Evolutionary conservation across 495 filamentous ascomycete genomes (phyloP).

Genomic region (Neurospora sp.): DNA sequence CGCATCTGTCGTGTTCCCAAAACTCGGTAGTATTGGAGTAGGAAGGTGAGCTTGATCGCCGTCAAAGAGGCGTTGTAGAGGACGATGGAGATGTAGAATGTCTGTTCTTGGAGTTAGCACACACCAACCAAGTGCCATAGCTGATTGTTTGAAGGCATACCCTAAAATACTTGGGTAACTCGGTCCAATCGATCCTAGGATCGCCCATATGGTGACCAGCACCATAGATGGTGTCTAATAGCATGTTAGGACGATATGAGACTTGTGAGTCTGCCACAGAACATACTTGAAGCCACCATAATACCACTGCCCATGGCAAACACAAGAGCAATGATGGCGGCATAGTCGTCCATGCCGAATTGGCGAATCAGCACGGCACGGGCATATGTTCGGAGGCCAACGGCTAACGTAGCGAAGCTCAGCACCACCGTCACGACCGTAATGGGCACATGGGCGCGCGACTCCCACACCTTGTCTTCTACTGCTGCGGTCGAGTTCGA

Average conservation of each 20-base stretch:
- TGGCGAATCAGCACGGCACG: constrained; percentile 28
- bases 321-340: constrained; percentile 17
- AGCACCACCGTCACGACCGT: constrained; percentile 12
- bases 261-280: not conserved
- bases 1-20: constrained; percentile 23
- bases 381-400: constrained; percentile 30
- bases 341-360: constrained; percentile 34
- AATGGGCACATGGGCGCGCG: constrained; percentile 13
- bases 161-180: constrained; percentile 14
- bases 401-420: constrained; percentile 20
- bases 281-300: constrained; percentile 16
- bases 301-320: constrained; percentile 17
- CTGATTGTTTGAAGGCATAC: constrained; percentile 2
- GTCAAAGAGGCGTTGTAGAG: constrained; percentile 32
- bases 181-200: constrained; percentile 1
- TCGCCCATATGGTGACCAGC: constrained; percentile 12
- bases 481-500: not conserved
- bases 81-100: constrained; percentile 35
- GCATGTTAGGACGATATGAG: not conserved
- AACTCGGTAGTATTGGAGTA: constrained; percentile 34
- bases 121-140: not conserved
- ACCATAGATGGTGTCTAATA: constrained; percentile 17
- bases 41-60: constrained; percentile 32
- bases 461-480: constrained; percentile 12
- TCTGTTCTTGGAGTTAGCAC: constrained; percentile 11